A percentile compares a stretch with the other conserved stretches of the same genome.
Evolutionary conservation across 768 basidiomycete genomes (phyloP).

Genomic region (Lactarius tabidus): DNA sequence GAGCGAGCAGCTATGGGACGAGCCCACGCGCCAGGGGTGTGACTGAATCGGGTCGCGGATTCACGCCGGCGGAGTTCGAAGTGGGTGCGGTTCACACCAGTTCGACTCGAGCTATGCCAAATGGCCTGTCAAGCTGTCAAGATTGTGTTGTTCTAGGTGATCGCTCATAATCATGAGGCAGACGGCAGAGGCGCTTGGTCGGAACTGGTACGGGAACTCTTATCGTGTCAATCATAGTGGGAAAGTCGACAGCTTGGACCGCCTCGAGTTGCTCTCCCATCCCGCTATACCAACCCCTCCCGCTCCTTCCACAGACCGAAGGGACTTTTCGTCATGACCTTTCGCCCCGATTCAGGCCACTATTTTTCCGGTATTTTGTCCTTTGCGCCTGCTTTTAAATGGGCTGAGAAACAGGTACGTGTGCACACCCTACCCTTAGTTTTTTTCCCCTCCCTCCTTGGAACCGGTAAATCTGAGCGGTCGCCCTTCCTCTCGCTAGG

Average conservation of each 20-base stretch:
- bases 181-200: no score
- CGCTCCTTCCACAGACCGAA: neutral
- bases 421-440: neutral
- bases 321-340: conserved; percentile 11
- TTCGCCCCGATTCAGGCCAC: conserved; percentile 23
- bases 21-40: no score
- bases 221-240: no score
- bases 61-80: no score
- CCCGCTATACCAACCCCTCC: neutral
- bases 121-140: no score
- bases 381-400: conserved; percentile 31
- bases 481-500: conserved; percentile 32
- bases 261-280: neutral
- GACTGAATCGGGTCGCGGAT: no score
- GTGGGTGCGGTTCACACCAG: no score
- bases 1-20: no score
- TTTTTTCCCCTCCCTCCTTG: neutral
- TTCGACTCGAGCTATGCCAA: no score
- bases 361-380: conserved; percentile 32
- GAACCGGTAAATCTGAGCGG: neutral
- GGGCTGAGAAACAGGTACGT: conserved; percentile 33
- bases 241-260: neutral
- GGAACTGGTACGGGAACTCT: no score
- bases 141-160: no score
- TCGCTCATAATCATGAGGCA: no score